Evolutionary conservation across 2,329 filamentous ascomycete genomes (phyloP), one percentile per base, ranked within the genome.

Genomic region (Dissoconium aciculare): DNA sequence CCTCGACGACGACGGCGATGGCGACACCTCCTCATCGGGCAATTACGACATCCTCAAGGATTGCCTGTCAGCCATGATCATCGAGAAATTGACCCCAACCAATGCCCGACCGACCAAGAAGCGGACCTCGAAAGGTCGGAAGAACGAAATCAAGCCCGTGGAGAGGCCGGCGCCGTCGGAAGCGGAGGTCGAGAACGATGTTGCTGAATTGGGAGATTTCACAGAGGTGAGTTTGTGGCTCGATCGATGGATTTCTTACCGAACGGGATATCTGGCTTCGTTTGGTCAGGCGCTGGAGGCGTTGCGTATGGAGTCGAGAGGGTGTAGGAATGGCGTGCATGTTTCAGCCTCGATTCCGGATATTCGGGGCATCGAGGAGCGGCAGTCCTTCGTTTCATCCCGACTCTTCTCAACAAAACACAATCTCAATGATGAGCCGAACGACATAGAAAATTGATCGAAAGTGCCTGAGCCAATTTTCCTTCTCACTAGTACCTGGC

Each of bases 131-230:
- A 59, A 56, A 33, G 52, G 52, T 3, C 41, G 53, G n/a, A 55
- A 55, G 42, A 54, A 50, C 40, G 51, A 50, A 31, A 57, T 56
- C 37, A 59, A 55, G 34, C 47, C 51, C 5, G 46, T 51, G 6
- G 27, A 15, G 27, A 35, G 25, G 11, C 26, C 14, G 16, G 15
- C 17, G 9, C 28, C 19, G 26, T 33, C 39, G 21, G 39, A 34
- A 8, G 19, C 8, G 8, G 19, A n/a, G 8, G n/a, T 8, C 19
- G 41, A 39, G 6, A 47, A 54, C 11, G 60, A 70, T 42, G 69
- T 68, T 4, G 75, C 78, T 42, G 80, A 85, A 32, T 57, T 89
- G 13, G 69, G 71, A 15, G 83, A 91, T 1, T 91, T 91, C 54
- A 73, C 80, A 32, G 74, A 85, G 44, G 68, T 71, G 58, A 23